Evolutionary conservation across 148 eudicot genomes (phyloP), one percentile per base, ranked within the genome.

Genomic region (Cornus florida): DNA sequence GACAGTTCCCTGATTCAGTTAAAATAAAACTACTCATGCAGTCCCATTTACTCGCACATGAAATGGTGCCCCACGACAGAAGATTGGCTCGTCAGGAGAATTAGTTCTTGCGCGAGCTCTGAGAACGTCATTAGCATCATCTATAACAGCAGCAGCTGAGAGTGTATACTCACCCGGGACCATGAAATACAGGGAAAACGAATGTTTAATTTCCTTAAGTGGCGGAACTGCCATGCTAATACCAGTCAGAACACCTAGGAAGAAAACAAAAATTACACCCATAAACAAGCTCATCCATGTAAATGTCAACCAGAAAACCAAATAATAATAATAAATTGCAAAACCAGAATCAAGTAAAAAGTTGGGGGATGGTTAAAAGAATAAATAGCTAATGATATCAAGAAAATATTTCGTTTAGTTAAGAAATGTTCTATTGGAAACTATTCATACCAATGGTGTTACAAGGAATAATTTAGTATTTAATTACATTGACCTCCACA

Each of bases 111-210:
- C 99, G 79, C 98, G 91, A 35, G 98, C 97, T 85, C 98, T 89
- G 24, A 92, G 92, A 84, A 96, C 89, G 53, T 94, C 99, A 67
- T 92, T 96, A 79, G 99, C 93, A 84, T 90, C 98, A 73, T 92
- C 86, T 77, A 96, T 96, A 73, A 91, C 84, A 28, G 99, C 93
- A 74, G 95, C 97, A 74, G 99, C 98, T 72, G 92, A 87, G 77
- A 96, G 86, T 9, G 98, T 91, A 91, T 96, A 96, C 84, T 96
- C 98, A 12, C 99, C 98, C 6, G 98, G 99, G 53, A 96, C 93
- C 67, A 91, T 86, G 86, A 94, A 96, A 83, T 94, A 96, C 70
- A 96, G 84, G 67, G 97, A 89, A 80, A 91, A 96, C 4, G 80
- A 79, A 83, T 96, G 99, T 88, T 85, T 94, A 48, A 89, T 86